phyloP scores from a whole-genome alignment of 2,329 filamentous ascomycete species.

The Neofusicoccum parvum region DNA sequence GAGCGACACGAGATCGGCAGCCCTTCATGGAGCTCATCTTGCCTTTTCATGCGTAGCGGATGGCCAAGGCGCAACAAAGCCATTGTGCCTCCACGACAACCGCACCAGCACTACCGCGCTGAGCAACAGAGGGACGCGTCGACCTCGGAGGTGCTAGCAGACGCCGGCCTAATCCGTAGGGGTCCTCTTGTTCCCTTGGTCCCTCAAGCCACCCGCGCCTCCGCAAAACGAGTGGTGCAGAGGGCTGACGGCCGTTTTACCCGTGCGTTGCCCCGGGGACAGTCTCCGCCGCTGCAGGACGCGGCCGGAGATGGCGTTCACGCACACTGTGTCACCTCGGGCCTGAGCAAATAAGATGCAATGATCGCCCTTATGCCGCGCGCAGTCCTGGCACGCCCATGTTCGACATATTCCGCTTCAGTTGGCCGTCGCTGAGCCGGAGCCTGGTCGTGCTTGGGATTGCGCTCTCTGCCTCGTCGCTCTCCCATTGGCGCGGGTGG shows the following conservation, averaged over 20 bases:
- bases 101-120: too few species aligned
- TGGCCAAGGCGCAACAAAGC: conserved; percentile 2
- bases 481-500: conserved; percentile 7
- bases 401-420: background rate
- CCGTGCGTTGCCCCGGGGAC: conserved; percentile 14
- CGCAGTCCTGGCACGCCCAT: background rate
- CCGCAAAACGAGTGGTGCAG: background rate
- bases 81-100: background rate
- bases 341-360: conserved; percentile 9
- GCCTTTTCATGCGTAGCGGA: conserved; percentile 18
- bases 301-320: conserved; percentile 2
- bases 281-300: background rate
- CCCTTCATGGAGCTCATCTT: conserved; percentile 17
- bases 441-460: conserved; percentile 1
- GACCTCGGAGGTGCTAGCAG: background rate
- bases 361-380: background rate
- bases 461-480: background rate
- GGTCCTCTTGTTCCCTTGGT: background rate
- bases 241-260: conserved; percentile 1
- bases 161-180: background rate
- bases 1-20: conserved; percentile 9
- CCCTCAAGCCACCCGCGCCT: background rate
- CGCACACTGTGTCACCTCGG: background rate
- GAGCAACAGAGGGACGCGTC: background rate
- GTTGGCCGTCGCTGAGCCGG: conserved; percentile 4